Conservation (phyloP, 164 flowering plant species). For the Magnolia kwangsiensis region DNA sequence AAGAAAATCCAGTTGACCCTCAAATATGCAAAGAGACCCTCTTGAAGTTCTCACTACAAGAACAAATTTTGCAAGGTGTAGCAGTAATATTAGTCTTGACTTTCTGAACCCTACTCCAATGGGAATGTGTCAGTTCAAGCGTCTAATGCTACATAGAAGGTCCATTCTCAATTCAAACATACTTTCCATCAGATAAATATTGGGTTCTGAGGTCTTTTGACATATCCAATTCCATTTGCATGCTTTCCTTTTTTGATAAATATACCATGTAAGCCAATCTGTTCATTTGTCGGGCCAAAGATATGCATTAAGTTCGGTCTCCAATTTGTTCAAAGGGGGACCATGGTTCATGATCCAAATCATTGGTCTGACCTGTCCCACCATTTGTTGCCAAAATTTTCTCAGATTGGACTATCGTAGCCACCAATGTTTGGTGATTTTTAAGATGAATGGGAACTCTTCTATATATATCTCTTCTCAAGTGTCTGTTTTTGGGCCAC, state of each 20-base stretch:
- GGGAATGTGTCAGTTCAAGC: neutral
- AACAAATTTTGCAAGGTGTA: neutral
- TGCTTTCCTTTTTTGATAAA: neutral
- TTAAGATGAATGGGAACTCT: too few relatives aligned
- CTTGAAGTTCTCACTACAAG: neutral
- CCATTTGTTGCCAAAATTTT: too few relatives aligned
- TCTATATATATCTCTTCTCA: too few relatives aligned
- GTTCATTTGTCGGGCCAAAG: too few relatives aligned
- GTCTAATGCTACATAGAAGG: neutral
- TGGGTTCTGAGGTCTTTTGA: neutral
- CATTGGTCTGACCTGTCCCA: too few relatives aligned
- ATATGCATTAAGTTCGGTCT: too few relatives aligned
- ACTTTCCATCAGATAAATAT: neutral
- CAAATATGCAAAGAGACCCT: neutral
- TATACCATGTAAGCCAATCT: too few relatives aligned
- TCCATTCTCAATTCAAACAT: neutral
- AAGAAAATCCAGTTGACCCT: neutral
- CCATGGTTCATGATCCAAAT: too few relatives aligned
- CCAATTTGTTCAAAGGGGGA: too few relatives aligned
- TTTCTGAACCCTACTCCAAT: neutral
- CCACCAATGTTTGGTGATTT: too few relatives aligned
- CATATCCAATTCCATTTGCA: neutral
- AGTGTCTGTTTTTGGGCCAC: too few relatives aligned
- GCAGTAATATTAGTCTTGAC: neutral
- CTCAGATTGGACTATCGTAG: too few relatives aligned